Evolutionary conservation across 1,284 basidiomycete species (phyloP), one percentile per base, ranked within the genome.

Genomic region (Coniferiporia weirii): DNA sequence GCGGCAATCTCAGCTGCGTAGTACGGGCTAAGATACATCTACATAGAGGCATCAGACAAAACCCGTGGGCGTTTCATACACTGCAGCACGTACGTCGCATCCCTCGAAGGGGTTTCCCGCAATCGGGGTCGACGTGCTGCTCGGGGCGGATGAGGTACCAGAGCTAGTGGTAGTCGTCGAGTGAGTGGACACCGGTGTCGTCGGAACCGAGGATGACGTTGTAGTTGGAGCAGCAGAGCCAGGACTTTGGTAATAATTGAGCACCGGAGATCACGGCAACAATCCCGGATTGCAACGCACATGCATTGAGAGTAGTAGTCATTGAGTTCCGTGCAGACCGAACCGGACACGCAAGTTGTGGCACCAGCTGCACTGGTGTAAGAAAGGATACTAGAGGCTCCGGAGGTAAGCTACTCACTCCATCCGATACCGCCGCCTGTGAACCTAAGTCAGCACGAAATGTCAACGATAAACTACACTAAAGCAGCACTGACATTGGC

Each of bases 271-370:
- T n/a, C 32, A 59, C 46, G 54, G 19, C 32, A 45, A 54, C 36
- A n/a, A 43, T 40, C 8, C 15, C 3, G 49, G 6, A 19, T 55
- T 19, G 34, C 44, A 22, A 70, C 78, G 61, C 66, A 80, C 79
- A 83, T 64, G 76, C 81, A 84, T 68, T 84, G 81, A 40, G 72
- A 82, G 70, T 83, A 83, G 67, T 77, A 84, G 50, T 75, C 72
- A 65, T 82, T 83, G 19, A 67, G 61, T 52, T 68, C 66, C 10
- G 69, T 69, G 69, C 81, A 84, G 34, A 64, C 64, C 1, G 69
- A 64, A 19, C 72, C 72, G 51, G 69, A 55, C n/a, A 65, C 71
- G 53, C 72, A 64, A 15, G 59, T 64, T 17, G 61, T 64, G 5
- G 63, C 19, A n/a, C 63, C 63, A 51, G 52, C 53, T 58, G 56